phyloP scores from a whole-genome alignment of 2,329 filamentous ascomycete species.

The Nothophaeocryptopus gaeumannii region DNA sequence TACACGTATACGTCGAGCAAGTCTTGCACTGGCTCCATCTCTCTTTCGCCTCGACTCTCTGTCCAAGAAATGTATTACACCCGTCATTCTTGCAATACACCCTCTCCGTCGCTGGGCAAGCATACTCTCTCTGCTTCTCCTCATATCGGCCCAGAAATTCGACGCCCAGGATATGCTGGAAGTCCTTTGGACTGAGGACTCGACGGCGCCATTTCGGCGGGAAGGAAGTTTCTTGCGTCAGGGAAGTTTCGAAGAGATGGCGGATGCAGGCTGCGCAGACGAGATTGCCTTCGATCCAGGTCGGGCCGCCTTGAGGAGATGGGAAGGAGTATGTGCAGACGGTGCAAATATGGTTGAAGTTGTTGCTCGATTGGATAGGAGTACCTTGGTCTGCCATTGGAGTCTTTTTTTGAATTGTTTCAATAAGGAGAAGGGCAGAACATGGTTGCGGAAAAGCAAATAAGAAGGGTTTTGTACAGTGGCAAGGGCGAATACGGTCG shows the following conservation, averaged over 20 bases:
- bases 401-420: too few species aligned
- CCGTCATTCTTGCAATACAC: slow-evolving; percentile 18
- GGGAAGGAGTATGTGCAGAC: slow-evolving; percentile 4
- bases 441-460: too few species aligned
- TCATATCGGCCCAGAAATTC: slow-evolving; percentile 13
- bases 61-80: slow-evolving; percentile 8
- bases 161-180: slow-evolving; percentile 11
- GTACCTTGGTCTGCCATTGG: too few species aligned
- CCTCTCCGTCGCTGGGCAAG: slow-evolving; percentile 10
- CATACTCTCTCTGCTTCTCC: slow-evolving; percentile 10
- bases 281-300: background rate
- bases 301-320: background rate
- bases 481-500: too few species aligned
- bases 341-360: background rate
- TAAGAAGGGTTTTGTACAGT: too few species aligned
- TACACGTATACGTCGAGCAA: slow-evolving; percentile 5
- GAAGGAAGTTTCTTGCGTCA: slow-evolving; percentile 13
- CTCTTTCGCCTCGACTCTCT: background rate
- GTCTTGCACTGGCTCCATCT: slow-evolving; percentile 1
- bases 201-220: slow-evolving; percentile 18
- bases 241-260: slow-evolving; percentile 18
- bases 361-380: too few species aligned
- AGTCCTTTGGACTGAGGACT: slow-evolving; percentile 15
- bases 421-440: too few species aligned
- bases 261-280: slow-evolving; percentile 16